phyloP scores from a whole-genome alignment of 768 basidiomycete species.

The Suillus subaureus region DNA sequence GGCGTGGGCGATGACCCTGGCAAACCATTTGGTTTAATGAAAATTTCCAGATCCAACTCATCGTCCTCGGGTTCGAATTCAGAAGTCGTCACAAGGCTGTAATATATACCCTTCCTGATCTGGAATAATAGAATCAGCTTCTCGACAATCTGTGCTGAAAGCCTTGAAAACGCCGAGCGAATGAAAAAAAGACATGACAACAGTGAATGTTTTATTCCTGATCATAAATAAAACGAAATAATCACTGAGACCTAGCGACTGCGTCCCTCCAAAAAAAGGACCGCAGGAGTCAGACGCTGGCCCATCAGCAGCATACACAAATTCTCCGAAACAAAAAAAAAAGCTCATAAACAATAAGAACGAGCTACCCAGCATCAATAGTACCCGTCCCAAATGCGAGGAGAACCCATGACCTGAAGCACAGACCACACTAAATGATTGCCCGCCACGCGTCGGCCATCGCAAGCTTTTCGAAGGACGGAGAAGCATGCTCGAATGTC shows the following conservation, averaged over 20 bases:
- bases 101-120: conserved; percentile 66
- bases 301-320: neutral
- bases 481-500: neutral
- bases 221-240: neutral
- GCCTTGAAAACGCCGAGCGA: neutral
- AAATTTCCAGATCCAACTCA: conserved; percentile 13
- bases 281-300: neutral
- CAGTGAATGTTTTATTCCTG: neutral
- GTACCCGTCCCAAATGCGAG: no score
- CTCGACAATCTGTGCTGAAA: neutral
- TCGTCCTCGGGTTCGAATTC: conserved; percentile 51
- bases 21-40: neutral
- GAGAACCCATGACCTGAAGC: neutral
- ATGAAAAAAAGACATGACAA: neutral
- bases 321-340: neutral
- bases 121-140: conserved; percentile 25
- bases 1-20: conserved; percentile 17
- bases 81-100: conserved; percentile 60
- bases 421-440: neutral
- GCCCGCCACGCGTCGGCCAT: no score
- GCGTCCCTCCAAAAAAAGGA: no score
- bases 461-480: no score
- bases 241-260: neutral
- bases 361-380: neutral
- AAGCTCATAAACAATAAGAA: neutral